A percentile compares a stretch with the other conserved stretches of the same genome.
These are phyloP conservation scores for Colletotrichum costaricense DNA, from an alignment of 2,329 filamentous ascomycete genomes.

Conservation along the genomic window DNA sequence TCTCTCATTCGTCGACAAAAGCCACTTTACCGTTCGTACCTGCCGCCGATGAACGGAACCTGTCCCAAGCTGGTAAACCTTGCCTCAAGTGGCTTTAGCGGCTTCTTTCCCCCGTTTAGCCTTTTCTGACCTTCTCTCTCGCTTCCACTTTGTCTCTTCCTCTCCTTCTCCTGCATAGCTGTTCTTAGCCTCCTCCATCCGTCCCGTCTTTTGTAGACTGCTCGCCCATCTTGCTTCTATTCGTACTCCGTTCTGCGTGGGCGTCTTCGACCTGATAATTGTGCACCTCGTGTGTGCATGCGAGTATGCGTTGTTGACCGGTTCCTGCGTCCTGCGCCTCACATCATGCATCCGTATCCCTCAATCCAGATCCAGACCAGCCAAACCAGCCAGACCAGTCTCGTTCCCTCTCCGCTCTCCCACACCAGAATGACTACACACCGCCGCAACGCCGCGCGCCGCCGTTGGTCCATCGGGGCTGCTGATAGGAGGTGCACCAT, in stretches of 20 bases:
- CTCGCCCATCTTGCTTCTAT: not conserved
- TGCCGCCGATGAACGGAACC: conserved; percentile 29
- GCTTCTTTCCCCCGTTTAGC: conserved; percentile 20
- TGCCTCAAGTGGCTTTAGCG: conserved; percentile 11
- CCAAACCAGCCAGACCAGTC: not conserved
- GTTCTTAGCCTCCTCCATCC: not conserved
- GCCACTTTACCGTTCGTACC: conserved; percentile 31
- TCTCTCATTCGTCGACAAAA: conserved; percentile 17
- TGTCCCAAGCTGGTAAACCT: not conserved
- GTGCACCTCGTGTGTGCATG: not conserved
- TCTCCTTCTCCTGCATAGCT: not conserved
- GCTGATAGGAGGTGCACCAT: conserved; percentile 23
- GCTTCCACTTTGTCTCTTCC: not conserved
- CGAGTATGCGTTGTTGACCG: not conserved
- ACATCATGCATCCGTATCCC: not conserved
- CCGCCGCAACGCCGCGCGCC: conserved; percentile 4
- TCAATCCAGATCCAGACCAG: not conserved
- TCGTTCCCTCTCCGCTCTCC: not conserved
- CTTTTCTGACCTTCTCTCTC: conserved; percentile 13
- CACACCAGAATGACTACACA: conserved; percentile 7
- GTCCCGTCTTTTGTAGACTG: not conserved
- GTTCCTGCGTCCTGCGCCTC: conserved; percentile 1
- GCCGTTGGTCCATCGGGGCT: conserved; percentile 18
- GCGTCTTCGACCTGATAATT: not conserved
- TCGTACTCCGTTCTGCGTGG: not conserved